Base-by-base conservation (phyloP, 23 red algal genomes). In the Gracilaria domingensis region DNA sequence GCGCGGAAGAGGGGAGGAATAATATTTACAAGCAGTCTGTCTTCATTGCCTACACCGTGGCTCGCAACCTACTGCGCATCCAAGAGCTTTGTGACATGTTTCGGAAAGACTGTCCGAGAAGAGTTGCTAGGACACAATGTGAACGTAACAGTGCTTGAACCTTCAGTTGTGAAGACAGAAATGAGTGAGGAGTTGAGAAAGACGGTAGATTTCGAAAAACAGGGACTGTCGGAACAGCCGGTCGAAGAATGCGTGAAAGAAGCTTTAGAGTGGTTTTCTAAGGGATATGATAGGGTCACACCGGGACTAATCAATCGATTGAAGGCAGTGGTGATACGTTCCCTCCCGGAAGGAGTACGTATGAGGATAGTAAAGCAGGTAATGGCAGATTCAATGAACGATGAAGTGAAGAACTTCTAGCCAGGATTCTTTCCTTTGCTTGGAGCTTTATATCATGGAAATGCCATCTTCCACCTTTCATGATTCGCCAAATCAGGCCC, bases 41-140 rank as follows among this genome's bases (percentile, higher is more conserved):
- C 49, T 1, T 48, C 67, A 1, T 34, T 18, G 49, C 62, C 62
- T 0, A 56, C 42, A 39, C 72, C 86, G 21, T 89, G 24, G 9
- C 67, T 29, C 30, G 70, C 86, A 17, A 79, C 74, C 17, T 89
- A 89, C 40, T 21, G 61, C 72, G 72, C 70, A 17, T 89, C 86
- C 11, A 89, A 89, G 35, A 49, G 62, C 20, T 89, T 79, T 64
- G 70, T 89, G 4, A 37, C 70, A 8, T 61, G 61, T 32, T 65
- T 89, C 32, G 86, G 40, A 24, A 25, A 8, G 4, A 70, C 36
- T 24, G 4, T 89, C 5, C 11, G 67, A 8, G 30, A 78, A 5
- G 86, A 89, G 49, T 25, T 89, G 39, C 8, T n/a, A 4, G 16
- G 26, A 32, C 30, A 64, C 34, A 35, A 51, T 7, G 70, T 89